These are phyloP conservation scores for Fagus crenata DNA, from an alignment of 306 rosid genomes.

Conservation along the genomic window DNA sequence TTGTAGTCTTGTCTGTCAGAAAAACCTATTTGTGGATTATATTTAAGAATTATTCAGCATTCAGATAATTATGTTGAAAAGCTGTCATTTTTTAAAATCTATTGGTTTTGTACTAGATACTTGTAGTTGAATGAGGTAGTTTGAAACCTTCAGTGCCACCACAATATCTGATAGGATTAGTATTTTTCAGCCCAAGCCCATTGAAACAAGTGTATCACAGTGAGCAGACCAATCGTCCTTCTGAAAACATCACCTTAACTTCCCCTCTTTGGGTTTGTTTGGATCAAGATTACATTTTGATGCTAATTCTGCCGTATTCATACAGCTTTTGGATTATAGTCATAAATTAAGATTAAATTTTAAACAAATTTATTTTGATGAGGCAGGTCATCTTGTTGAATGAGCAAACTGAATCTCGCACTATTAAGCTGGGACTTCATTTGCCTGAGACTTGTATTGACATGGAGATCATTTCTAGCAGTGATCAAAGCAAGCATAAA, in stretches of 20 bases:
- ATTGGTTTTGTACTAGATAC: not conserved
- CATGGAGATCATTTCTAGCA: slow-evolving; percentile 70
- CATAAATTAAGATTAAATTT: not conserved
- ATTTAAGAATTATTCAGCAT: too few relatives aligned
- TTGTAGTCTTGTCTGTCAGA: not conserved
- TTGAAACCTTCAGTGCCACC: not conserved
- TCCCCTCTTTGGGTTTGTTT: not conserved
- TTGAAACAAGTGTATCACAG: not conserved
- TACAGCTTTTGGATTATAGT: not conserved
- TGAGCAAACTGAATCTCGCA: slow-evolving; percentile 75
- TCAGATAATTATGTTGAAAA: too few relatives aligned
- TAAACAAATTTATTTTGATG: slow-evolving; percentile 16
- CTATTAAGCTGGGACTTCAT: slow-evolving; percentile 68
- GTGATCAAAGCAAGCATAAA: slow-evolving; percentile 70
- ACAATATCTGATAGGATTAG: not conserved
- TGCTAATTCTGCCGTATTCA: not conserved
- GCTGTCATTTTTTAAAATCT: not conserved
- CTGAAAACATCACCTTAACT: not conserved
- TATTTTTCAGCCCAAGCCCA: not conserved
- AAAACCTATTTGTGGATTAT: slow-evolving; percentile 8
- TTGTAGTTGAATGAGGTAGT: not conserved
- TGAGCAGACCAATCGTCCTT: not conserved
- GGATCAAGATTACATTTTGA: not conserved
- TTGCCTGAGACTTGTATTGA: slow-evolving; percentile 60
- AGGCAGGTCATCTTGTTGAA: slow-evolving; percentile 70